Conservation (phyloP, 2,329 filamentous ascomycete species). For the Cladosporium oxysporum region DNA sequence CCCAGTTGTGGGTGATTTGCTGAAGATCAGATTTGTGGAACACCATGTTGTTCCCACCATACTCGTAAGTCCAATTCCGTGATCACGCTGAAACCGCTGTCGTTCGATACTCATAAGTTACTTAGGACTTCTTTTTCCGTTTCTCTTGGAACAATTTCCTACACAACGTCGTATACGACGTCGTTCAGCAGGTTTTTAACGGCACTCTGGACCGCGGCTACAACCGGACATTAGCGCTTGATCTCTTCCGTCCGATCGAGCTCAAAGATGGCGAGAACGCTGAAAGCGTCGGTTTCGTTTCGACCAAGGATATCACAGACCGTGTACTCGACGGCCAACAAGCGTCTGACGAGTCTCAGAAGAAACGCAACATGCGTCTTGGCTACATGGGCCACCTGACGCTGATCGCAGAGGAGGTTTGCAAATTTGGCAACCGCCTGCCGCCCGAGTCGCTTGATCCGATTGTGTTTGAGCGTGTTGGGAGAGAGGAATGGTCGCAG, state of each 20-base stretch:
- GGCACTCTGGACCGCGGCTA: slow-evolving; percentile 95
- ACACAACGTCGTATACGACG: slow-evolving; percentile 98
- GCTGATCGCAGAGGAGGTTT: slow-evolving; percentile 94
- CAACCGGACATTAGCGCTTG: slow-evolving; percentile 85
- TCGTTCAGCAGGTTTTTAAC: slow-evolving; percentile 98
- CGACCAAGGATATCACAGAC: slow-evolving; percentile 83
- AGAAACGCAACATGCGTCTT: slow-evolving; percentile 81
- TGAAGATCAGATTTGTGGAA: slow-evolving; percentile 97
- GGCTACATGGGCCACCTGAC: slow-evolving; percentile 99
- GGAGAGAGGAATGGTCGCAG: slow-evolving; percentile 86
- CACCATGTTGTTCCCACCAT: slow-evolving; percentile 94
- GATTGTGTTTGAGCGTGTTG: slow-evolving; percentile 81
- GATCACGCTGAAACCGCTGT: background rate
- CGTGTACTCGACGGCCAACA: slow-evolving; percentile 90
- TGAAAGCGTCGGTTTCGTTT: slow-evolving; percentile 41
- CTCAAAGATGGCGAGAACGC: slow-evolving; percentile 25
- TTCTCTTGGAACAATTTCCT: slow-evolving; percentile 99
- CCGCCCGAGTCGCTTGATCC: slow-evolving; percentile 84
- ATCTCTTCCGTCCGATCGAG: slow-evolving; percentile 64
- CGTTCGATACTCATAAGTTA: background rate
- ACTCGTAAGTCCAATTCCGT: slow-evolving; percentile 62
- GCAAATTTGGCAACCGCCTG: slow-evolving; percentile 96
- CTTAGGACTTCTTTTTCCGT: slow-evolving; percentile 91
- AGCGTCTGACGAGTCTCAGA: slow-evolving; percentile 82
- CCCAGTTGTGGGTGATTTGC: slow-evolving; percentile 87